phyloP scores from a whole-genome alignment of 768 basidiomycete genomes.

The Macrolepiota dolichaula region DNA sequence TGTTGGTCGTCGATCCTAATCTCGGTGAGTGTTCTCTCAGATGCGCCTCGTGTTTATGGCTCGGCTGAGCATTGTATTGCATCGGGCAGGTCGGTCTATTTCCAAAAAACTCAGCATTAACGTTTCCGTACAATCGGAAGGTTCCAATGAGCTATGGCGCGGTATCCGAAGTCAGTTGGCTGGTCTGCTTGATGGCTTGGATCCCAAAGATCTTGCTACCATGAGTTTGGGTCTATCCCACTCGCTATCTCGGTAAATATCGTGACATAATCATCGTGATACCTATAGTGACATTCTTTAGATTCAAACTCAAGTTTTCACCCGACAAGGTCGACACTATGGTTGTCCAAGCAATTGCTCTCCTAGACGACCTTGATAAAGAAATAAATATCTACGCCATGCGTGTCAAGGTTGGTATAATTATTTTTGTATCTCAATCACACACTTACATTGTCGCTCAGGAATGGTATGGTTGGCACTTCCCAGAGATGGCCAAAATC shows the following conservation, averaged over 20 bases:
- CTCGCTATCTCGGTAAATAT: conserved; percentile 81
- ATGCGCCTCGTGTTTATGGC: background rate
- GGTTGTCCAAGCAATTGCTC: conserved; percentile 97
- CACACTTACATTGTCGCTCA: conserved; percentile 24
- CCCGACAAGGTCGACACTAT: conserved; percentile 99
- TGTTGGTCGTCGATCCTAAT: conserved; percentile 86
- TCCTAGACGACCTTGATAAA: conserved; percentile 98
- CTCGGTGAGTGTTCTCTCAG: conserved; percentile 58
- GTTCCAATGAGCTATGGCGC: conserved; percentile 76
- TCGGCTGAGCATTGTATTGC: background rate
- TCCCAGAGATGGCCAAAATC: conserved; percentile 99
- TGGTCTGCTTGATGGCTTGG: conserved; percentile 82
- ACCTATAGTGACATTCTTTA: conserved; percentile 24
- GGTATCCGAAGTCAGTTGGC: conserved; percentile 91
- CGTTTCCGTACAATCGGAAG: conserved; percentile 58
- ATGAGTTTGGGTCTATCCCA: conserved; percentile 98
- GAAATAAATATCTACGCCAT: conserved; percentile 99
- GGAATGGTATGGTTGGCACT: conserved; percentile 99
- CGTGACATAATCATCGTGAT: background rate
- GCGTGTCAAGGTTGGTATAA: conserved; percentile 82
- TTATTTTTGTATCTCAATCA: background rate
- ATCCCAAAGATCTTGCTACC: conserved; percentile 91
- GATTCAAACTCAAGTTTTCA: conserved; percentile 99
- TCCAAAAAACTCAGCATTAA: conserved; percentile 93
- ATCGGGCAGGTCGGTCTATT: conserved; percentile 69